phyloP scores from a whole-genome alignment of 2,329 filamentous ascomycete genomes.

The Fusarium clavum region DNA sequence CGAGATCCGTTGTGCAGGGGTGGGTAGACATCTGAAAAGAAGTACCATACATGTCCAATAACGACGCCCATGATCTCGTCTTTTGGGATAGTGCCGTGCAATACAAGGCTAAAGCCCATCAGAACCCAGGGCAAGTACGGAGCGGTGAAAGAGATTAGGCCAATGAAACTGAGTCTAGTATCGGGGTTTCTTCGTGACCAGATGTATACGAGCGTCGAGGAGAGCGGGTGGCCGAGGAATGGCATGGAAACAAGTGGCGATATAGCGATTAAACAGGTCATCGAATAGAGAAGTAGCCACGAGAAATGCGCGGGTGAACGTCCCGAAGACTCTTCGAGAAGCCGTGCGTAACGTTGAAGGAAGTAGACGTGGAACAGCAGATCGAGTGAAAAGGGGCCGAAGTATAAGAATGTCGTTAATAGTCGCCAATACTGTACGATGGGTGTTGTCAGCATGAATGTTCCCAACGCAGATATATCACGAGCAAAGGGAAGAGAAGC shows the following conservation, averaged over 20 bases:
- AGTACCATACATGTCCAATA: conserved; percentile 97
- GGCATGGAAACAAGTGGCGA: conserved; percentile 91
- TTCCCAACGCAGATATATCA: not conserved
- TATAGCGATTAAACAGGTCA: conserved; percentile 79
- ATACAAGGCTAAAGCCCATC: conserved; percentile 90
- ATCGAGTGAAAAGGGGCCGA: conserved; percentile 92
- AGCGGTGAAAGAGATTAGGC: conserved; percentile 89
- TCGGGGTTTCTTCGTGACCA: conserved; percentile 97
- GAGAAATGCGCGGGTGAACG: conserved; percentile 93
- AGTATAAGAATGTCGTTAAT: conserved; percentile 97
- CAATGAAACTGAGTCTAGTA: conserved; percentile 87
- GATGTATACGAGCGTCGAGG: conserved; percentile 95
- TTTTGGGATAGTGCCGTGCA: conserved; percentile 90
- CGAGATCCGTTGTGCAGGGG: conserved; percentile 85
- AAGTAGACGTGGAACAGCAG: conserved; percentile 99
- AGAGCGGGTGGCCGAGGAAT: conserved; percentile 93
- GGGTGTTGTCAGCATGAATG: conserved; percentile 26
- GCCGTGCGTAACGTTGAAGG: conserved; percentile 92
- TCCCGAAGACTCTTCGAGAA: conserved; percentile 94
- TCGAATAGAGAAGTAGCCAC: conserved; percentile 91
- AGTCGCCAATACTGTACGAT: conserved; percentile 87
- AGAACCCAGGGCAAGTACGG: conserved; percentile 97
- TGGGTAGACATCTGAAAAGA: conserved; percentile 96
- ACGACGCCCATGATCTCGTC: conserved; percentile 96
- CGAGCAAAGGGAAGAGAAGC: not conserved